Evolutionary conservation across 139 green algal genomes (phyloP), one percentile per base, ranked within the genome.

Genomic region (Coelastrella sp.): DNA sequence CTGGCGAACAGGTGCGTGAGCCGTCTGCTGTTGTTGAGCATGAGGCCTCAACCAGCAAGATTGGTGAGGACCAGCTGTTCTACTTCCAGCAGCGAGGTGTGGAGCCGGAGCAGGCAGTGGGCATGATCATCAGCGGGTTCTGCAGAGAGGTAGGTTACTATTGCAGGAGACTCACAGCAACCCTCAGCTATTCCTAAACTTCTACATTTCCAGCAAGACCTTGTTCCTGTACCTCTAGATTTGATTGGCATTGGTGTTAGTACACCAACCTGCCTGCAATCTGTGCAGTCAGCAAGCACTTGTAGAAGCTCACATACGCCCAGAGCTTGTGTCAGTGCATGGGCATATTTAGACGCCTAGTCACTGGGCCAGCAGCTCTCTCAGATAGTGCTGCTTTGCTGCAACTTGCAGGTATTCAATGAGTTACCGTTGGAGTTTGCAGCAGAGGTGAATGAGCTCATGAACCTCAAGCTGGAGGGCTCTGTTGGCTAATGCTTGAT

Each of bases 51-150:
- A 99, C 98, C 57, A 96, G 88, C 88, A 99, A 99, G 96, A 99
- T 99, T 80, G 97, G 98, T 4, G 98, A 99, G 94, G 98, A 99
- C 90, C 98, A 99, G 96, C 95, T 99, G 59, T 99, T 99, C 88
- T 99, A 99, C 95, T 99, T 99, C 93, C 98, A 99, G 94, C 97
- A 99, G 95, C 92, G 98, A 6, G 98, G 98, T 65, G 96, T 99
- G 57, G 94, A 96, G 24, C 59, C 93, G 6, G 98, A 99, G 92
- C 94, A 98, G 49, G 98, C 98, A 0, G 98, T 99, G 65, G 98
- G 95, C 20, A 97, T 98, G 90, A 99, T 99, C 95, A 99, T 99
- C 90, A 93, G 81, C 6, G 98, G 98, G 66, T 99, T 99, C 94
- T 99, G 98, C 94, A 75, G 95, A 7, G 98, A 99, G 91, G 74